phyloP scores from a whole-genome alignment of 2,329 filamentous ascomycete species.

The Emmonsiellopsis sp. region DNA sequence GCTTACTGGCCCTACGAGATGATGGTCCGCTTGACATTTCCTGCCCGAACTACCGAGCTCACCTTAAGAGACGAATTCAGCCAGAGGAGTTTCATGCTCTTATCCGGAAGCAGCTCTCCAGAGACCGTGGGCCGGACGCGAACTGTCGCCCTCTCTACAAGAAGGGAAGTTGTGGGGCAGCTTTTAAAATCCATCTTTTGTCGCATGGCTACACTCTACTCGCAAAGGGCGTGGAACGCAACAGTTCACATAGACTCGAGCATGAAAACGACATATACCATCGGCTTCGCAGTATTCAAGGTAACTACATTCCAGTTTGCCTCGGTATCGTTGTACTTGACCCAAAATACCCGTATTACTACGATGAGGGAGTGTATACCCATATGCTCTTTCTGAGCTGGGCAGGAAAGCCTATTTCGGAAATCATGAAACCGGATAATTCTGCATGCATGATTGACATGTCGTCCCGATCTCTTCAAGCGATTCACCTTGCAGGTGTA shows the following conservation, averaged over 20 bases:
- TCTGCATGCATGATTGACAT: neutral
- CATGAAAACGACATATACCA: neutral
- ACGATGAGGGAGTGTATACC: conserved; percentile 2
- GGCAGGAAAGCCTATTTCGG: conserved; percentile 1
- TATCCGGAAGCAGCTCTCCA: conserved; percentile 5
- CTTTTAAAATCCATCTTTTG: conserved; percentile 5
- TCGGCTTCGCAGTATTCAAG: conserved; percentile 3
- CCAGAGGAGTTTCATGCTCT: neutral
- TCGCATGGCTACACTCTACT: conserved; percentile 7
- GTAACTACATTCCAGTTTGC: conserved; percentile 3
- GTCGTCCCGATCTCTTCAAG: neutral
- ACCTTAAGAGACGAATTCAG: neutral
- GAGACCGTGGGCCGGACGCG: conserved; percentile 1
- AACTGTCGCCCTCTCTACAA: conserved; percentile 5
- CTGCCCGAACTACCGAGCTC: conserved; percentile 5
- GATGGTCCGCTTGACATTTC: conserved; percentile 1
- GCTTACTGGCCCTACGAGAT: conserved; percentile 3
- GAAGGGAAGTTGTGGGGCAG: conserved; percentile 2
- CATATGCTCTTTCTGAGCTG: conserved; percentile 6
- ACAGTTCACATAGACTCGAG: neutral
- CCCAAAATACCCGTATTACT: conserved; percentile 1
- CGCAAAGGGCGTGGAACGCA: neutral
- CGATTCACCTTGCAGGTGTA: conserved; percentile 1
- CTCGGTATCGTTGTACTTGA: conserved; percentile 4
- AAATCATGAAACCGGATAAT: neutral